Evolutionary conservation across 108 stramenopile genomes (phyloP).

Genomic region (Aurantiochytrium sp.): DNA sequence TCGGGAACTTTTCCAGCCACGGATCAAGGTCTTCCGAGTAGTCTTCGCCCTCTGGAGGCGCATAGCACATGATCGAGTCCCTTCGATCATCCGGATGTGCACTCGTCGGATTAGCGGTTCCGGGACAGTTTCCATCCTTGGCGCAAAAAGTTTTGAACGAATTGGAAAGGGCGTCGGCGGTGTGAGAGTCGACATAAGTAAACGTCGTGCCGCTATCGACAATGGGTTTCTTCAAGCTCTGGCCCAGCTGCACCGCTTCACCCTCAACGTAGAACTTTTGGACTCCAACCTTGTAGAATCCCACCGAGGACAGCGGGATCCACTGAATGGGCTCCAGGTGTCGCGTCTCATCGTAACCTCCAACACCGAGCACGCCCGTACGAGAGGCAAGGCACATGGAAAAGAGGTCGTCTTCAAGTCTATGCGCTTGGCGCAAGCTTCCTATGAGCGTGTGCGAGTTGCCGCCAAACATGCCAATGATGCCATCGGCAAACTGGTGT

Average conservation of each 20-base stretch:
- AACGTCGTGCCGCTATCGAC: constrained; percentile 3
- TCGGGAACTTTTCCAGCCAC: not conserved
- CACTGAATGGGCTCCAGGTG: constrained; percentile 11
- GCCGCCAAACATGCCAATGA: not conserved
- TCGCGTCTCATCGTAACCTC: not conserved
- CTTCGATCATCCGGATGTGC: not conserved
- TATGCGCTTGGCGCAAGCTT: not conserved
- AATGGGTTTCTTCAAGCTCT: not conserved
- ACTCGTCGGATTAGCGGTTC: not conserved
- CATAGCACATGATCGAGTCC: constrained; percentile 1
- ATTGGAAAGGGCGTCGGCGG: not conserved
- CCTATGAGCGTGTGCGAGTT: not conserved
- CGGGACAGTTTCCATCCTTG: not conserved
- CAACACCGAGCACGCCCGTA: not conserved
- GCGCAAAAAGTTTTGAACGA: not conserved
- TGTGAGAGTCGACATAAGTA: not conserved
- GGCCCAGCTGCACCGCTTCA: not conserved
- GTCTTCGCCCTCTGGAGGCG: not conserved
- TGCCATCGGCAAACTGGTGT: not conserved
- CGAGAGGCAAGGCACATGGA: not conserved
- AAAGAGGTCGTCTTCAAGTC: not conserved
- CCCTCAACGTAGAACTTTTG: not conserved
- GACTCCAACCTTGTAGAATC: not conserved
- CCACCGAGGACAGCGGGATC: not conserved
- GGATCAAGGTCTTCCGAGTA: not conserved